These are phyloP conservation scores for Leccinum uliginosum DNA, from an alignment of 768 basidiomycete species.

Conservation along the genomic window DNA sequence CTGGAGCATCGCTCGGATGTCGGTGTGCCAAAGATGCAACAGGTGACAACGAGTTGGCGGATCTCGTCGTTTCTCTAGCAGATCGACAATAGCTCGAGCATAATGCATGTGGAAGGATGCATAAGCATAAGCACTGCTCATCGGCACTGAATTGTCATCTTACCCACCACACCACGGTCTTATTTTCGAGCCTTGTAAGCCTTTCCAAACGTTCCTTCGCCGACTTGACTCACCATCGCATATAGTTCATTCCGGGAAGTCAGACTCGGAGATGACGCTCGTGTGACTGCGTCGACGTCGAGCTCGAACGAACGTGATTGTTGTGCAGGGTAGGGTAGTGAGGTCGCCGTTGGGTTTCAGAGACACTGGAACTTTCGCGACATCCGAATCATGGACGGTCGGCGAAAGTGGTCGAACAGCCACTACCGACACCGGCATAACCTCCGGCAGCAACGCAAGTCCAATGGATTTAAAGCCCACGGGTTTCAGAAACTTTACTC, in stretches of 20 bases:
- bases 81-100: conserved; percentile 96
- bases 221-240: conserved; percentile 87
- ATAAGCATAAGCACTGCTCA: background rate
- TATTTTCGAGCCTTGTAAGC: conserved; percentile 94
- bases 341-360: conserved; percentile 25
- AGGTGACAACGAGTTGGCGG: conserved; percentile 91
- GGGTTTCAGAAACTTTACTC: conserved; percentile 31
- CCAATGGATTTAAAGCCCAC: conserved; percentile 63
- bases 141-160: background rate
- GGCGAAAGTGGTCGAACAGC: conserved; percentile 13
- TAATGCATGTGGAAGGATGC: conserved; percentile 72
- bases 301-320: conserved; percentile 19
- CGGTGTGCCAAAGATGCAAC: conserved; percentile 87
- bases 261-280: conserved; percentile 25
- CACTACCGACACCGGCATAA: conserved; percentile 4
- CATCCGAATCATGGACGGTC: conserved; percentile 14
- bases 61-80: conserved; percentile 99
- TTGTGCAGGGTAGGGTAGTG: conserved; percentile 15
- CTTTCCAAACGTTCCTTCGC: conserved; percentile 98
- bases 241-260: conserved; percentile 58
- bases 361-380: conserved; percentile 14
- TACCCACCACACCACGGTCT: conserved; percentile 96
- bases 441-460: conserved; percentile 9
- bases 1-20: conserved; percentile 78
- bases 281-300: conserved; percentile 23